Evolutionary conservation across 306 rosid species (phyloP).

Genomic region (Hippophae rhamnoides): DNA sequence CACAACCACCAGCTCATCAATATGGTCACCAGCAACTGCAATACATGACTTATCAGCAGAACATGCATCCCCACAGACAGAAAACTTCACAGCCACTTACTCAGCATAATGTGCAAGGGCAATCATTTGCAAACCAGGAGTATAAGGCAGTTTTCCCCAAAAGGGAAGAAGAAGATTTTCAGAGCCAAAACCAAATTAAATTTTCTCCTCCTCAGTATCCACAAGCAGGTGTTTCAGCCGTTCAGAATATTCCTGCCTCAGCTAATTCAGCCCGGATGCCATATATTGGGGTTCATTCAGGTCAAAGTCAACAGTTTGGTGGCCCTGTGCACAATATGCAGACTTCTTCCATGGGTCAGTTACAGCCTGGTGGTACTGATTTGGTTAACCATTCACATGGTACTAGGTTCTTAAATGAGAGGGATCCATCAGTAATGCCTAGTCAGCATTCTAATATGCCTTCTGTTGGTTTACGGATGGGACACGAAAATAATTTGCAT

Average conservation of each 20-base stretch:
- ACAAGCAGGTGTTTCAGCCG: constrained; percentile 44
- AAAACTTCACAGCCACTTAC: constrained; percentile 44
- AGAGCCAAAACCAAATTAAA: constrained; percentile 57
- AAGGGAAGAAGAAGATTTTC: constrained; percentile 57
- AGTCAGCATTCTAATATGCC: constrained; percentile 56
- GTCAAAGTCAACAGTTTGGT: constrained; percentile 53
- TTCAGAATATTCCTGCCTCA: constrained; percentile 46
- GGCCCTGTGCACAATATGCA: constrained; percentile 44
- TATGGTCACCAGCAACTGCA: constrained; percentile 55
- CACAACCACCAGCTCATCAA: constrained; percentile 59
- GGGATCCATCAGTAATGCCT: constrained; percentile 51
- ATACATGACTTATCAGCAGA: constrained; percentile 62
- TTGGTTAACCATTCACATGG: constrained; percentile 48
- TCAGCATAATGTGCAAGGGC: constrained; percentile 46
- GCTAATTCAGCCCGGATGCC: constrained; percentile 43
- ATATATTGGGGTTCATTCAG: constrained; percentile 43
- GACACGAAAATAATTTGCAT: constrained; percentile 44
- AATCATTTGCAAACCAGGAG: constrained; percentile 53
- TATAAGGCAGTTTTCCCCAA: constrained; percentile 32
- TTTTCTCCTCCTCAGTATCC: constrained; percentile 69
- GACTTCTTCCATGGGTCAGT: constrained; percentile 44
- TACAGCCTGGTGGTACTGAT: constrained; percentile 56
- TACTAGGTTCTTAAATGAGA: constrained; percentile 59
- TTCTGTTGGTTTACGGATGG: constrained; percentile 43
- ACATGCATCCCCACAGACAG: constrained; percentile 42